Base-by-base conservation (phyloP, 2,329 filamentous ascomycete genomes). In the Epicoccum nigrum region DNA sequence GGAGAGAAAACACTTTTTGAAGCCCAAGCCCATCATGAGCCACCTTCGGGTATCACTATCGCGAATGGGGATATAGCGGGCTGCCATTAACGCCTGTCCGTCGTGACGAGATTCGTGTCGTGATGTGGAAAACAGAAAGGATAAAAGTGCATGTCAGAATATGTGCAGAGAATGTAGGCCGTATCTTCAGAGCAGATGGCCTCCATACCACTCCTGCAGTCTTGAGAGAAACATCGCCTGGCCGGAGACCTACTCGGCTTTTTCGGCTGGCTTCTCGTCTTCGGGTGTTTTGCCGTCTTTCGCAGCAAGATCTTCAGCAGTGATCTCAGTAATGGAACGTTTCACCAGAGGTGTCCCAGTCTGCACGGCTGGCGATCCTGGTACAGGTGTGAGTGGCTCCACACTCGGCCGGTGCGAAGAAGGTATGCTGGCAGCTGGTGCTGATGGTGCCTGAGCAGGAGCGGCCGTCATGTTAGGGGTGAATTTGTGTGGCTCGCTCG, bases 351-450 rank as follows among this genome's bases (percentile, higher is more conserved):
- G 60, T 4, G 67, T 61, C 7, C 62, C 60, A n/a, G 54, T 65
- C 32, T 62, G 63, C 7, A 68, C 54, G 5, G 68, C 66, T 27
- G 69, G 69, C 8, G 68, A 71, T 7, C 69, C 68, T 19, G 69
- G 68, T 3, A 71, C 64, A 3, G 70, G 70, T 3, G 70, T 73
- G 2, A 73, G 60, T 2, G 70, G 70, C 54, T 73, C 70, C 2
- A 73, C 69, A 37, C 68, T 73, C 3, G 70, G 70, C 12, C 70
- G 55, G 33, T 64, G 62, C 16, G 63, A 56, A 25, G 64, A 40
- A 1, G 58, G 52, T 23, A 59, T 45, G 12, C 53, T 46, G 4
- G 55, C 37, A 15, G 45, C 47, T 23, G 54, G 19, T 13, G 40
- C 31, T 17, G 55, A 38, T 13, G 55, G 49, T 13, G 51, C 52